Evolutionary conservation across 2,329 filamentous ascomycete species (phyloP), one percentile per base, ranked within the genome.

Genomic region (Trichoderma endophyticum): DNA sequence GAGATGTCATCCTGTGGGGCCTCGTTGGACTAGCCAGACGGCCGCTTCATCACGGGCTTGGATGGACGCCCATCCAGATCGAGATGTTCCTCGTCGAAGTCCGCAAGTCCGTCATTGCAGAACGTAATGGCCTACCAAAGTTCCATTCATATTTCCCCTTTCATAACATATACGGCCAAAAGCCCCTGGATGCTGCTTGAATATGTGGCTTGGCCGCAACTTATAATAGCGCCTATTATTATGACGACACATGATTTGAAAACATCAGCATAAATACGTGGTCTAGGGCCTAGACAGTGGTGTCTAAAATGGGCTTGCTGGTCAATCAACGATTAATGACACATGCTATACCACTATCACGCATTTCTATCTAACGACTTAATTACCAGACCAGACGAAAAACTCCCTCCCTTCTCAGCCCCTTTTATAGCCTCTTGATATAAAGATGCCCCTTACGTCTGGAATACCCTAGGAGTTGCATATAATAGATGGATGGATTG

Each of bases 1-100:
- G 84, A 39, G 84, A 84, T 30, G 81, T 82, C 4, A 77, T 83
- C 67, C 78, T 83, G 75, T 80, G 81, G 77, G 82, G 82, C 2
- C 78, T 85, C 30, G 76, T 81, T 32, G 83, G 83, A 2, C 73
- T 84, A 9, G 76, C 81, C 9, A 78, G 81, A 59, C 77, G 79
- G 28, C 81, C 83, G 1, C 80, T 85, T 64, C 80, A 80, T 9
- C 79, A 81, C 15, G 82, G 82, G 0, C 77, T 84, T 2, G 74
- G 77, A 6, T 85, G 83, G 83, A 84, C 83, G 0, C 60, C 75
- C 30, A 70, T 82, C 18, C 82, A 84, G 74, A 82, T 83, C 36
- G 82, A 84, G 74, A 82, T 84, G 77, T 83, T 84, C 43, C 79
- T 85, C 6, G 75, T 85, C 32, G 79, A 82, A 12, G 83, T 85